Evolutionary conservation across 2,329 filamentous ascomycete genomes (phyloP).

Genomic region (Ophiostoma quercus): DNA sequence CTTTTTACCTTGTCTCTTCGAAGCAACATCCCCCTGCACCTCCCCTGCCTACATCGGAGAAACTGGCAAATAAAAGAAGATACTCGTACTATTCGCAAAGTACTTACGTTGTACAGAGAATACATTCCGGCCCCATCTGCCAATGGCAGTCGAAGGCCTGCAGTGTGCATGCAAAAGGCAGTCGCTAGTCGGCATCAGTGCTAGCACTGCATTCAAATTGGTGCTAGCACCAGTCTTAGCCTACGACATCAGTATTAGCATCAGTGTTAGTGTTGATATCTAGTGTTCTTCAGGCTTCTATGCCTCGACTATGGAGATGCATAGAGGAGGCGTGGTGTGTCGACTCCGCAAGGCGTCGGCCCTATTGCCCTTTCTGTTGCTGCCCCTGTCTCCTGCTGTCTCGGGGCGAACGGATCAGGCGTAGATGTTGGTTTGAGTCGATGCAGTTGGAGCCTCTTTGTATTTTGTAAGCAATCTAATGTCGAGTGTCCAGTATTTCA

Average conservation of each 20-base stretch:
- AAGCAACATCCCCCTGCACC: background rate
- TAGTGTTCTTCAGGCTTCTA: slow-evolving; percentile 4
- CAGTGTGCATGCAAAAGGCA: background rate
- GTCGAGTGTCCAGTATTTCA: too few relatives aligned
- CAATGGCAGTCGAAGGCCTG: background rate
- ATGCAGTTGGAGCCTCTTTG: background rate
- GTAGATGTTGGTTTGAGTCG: background rate
- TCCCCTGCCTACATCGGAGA: slow-evolving; percentile 5
- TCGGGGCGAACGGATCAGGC: background rate
- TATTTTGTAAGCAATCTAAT: too few relatives aligned
- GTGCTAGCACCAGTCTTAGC: background rate
- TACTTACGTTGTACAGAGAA: too few relatives aligned
- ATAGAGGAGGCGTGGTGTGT: background rate
- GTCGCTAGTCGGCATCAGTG: background rate
- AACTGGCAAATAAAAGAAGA: background rate
- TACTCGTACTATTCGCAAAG: background rate
- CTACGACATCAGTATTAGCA: too few relatives aligned
- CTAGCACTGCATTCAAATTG: background rate
- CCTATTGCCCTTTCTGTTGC: slow-evolving; percentile 1
- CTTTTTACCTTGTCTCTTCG: background rate
- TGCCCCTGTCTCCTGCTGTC: slow-evolving; percentile 4
- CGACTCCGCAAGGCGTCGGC: background rate
- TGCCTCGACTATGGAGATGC: background rate
- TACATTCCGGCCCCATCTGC: background rate
- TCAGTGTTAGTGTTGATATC: background rate